phyloP scores from a whole-genome alignment of 352 stramenopile species.

The Globisporangium solare region DNA sequence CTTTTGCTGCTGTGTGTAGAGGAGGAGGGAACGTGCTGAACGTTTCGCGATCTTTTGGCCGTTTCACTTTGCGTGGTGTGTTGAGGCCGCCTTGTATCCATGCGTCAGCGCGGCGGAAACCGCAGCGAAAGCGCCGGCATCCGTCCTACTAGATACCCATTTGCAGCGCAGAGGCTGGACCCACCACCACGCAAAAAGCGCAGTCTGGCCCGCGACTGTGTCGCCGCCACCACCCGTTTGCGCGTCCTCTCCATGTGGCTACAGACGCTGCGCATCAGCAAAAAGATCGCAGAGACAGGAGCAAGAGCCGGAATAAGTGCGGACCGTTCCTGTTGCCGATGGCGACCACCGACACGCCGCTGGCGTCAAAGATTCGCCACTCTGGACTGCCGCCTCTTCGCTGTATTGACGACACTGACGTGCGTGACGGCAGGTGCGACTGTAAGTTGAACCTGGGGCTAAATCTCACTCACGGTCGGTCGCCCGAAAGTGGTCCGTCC shows the following conservation, averaged over 20 bases:
- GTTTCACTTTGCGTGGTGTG: no score
- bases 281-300: slow-evolving; percentile 1
- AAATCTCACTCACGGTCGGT: background rate
- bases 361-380: background rate
- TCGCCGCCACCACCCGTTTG: background rate
- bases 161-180: no score
- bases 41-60: background rate
- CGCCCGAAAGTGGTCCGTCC: no score
- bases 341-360: no score
- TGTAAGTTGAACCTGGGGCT: background rate
- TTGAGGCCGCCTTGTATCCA: background rate
- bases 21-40: no score
- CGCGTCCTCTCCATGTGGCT: no score
- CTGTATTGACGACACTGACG: background rate
- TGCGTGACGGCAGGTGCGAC: background rate
- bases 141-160: background rate
- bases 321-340: background rate
- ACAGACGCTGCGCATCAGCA: no score
- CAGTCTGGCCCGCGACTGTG: no score
- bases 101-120: background rate
- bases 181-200: no score
- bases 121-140: background rate
- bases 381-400: no score
- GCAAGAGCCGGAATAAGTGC: background rate
- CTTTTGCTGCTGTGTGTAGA: no score